Percentiles rank a stretch among this genome's conserved stretches.
Evolutionary conservation across 768 basidiomycete genomes (phyloP).

Genomic region (Ramaria sp.): DNA sequence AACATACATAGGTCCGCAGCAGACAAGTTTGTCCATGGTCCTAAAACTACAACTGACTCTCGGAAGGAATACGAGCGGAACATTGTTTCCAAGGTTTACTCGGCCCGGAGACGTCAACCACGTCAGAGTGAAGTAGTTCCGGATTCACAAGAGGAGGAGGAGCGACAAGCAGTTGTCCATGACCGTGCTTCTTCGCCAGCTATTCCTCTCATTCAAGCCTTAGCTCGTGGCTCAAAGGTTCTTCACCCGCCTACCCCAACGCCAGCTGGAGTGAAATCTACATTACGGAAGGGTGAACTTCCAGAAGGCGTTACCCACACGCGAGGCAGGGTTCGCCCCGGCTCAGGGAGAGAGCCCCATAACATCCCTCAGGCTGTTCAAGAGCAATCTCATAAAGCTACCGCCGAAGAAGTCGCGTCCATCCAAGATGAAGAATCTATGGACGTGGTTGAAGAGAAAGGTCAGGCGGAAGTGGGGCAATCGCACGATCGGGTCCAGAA

Average conservation of each 20-base stretch:
- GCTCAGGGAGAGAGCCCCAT: neutral
- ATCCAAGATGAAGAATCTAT: neutral
- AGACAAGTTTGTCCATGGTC: neutral
- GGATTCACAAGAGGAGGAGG: slow-evolving; percentile 8
- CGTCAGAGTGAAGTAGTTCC: slow-evolving; percentile 5
- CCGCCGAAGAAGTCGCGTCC: neutral
- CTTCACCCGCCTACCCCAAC: slow-evolving; percentile 3
- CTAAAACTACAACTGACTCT: neutral
- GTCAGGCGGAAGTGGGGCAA: neutral
- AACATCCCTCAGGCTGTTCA: neutral
- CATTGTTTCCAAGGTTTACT: neutral
- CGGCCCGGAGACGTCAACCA: neutral
- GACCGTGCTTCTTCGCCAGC: neutral
- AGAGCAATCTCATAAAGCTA: neutral
- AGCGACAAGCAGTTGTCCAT: neutral
- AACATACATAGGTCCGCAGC: neutral
- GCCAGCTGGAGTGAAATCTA: slow-evolving; percentile 5
- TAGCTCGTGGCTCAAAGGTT: neutral
- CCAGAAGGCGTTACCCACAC: slow-evolving; percentile 9
- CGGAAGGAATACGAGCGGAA: neutral
- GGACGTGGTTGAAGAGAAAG: neutral
- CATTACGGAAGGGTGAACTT: slow-evolving; percentile 5
- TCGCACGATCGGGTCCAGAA: neutral
- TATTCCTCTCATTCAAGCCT: neutral
- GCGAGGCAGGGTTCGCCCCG: neutral